Conservation (phyloP, 2,329 filamentous ascomycete species). For the Lasiodiplodia theobromae region DNA sequence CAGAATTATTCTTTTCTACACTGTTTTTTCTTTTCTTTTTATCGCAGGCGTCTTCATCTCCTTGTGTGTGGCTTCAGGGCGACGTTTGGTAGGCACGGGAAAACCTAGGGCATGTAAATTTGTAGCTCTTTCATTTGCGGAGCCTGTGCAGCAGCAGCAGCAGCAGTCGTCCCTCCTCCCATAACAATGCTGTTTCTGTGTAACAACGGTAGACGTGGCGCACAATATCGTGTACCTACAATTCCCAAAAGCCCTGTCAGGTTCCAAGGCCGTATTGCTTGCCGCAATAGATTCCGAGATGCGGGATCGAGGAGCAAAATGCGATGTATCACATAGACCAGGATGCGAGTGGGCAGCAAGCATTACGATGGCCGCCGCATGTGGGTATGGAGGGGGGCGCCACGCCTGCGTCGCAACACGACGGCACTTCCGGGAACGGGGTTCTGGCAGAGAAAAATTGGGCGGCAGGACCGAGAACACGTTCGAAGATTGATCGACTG, state of each 20-base stretch:
- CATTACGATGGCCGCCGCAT: slow-evolving; percentile 10
- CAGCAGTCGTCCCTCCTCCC: not conserved
- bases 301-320: not conserved
- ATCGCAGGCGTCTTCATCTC: slow-evolving; percentile 6
- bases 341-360: slow-evolving; percentile 14
- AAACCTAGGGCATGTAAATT: slow-evolving; percentile 19
- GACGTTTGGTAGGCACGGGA: not conserved
- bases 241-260: not conserved
- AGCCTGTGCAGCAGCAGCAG: slow-evolving; percentile 10
- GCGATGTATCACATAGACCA: slow-evolving; percentile 26
- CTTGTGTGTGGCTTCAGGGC: not conserved
- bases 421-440: slow-evolving; percentile 17
- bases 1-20: not conserved
- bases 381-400: slow-evolving; percentile 9
- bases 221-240: not conserved
- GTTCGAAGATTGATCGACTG: not conserved
- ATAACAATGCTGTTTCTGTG: slow-evolving; percentile 18
- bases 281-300: slow-evolving; percentile 15
- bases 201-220: slow-evolving; percentile 21
- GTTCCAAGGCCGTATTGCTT: slow-evolving; percentile 7
- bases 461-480: not conserved
- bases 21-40: not conserved
- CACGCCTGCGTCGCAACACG: slow-evolving; percentile 14
- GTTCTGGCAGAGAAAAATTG: not conserved
- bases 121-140: slow-evolving; percentile 17